These are phyloP conservation scores for Saccharum officinarum DNA, from an alignment of 176 grass and related monocot genomes.

Conservation along the genomic window DNA sequence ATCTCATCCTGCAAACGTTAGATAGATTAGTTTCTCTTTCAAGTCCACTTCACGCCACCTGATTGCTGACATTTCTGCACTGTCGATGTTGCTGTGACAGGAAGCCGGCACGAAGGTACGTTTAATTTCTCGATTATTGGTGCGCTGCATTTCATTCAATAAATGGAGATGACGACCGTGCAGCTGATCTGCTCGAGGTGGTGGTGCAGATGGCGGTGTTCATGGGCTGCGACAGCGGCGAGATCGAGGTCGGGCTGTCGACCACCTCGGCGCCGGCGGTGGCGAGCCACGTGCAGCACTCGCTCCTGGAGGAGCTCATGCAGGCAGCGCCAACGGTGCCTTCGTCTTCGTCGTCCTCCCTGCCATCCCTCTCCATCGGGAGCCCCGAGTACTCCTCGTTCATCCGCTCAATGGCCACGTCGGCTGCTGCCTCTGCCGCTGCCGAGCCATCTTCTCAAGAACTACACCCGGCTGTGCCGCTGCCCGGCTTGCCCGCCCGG, in stretches of 20 bases:
- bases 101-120: slow-evolving; percentile 78
- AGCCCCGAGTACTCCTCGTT: slow-evolving; percentile 62
- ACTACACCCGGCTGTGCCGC: background rate
- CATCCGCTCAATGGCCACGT: slow-evolving; percentile 14
- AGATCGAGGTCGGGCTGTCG: slow-evolving; percentile 81
- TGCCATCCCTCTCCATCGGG: slow-evolving; percentile 46
- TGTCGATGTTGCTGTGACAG: slow-evolving; percentile 38
- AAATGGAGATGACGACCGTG: background rate
- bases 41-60: background rate
- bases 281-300: slow-evolving; percentile 43
- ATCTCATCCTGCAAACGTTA: background rate
- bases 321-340: slow-evolving; percentile 21
- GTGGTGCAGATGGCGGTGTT: slow-evolving; percentile 65
- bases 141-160: background rate
- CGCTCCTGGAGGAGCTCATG: slow-evolving; percentile 45
- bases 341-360: slow-evolving; percentile 50
- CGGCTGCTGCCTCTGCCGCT: background rate
- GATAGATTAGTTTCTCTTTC: background rate
- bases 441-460: slow-evolving; percentile 14
- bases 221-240: slow-evolving; percentile 70
- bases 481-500: background rate
- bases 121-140: background rate
- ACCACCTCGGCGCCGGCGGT: background rate
- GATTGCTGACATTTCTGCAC: slow-evolving; percentile 27
- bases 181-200: background rate